Conservation (phyloP, 495 filamentous ascomycete species). For the Penicillium samsonianum region DNA sequence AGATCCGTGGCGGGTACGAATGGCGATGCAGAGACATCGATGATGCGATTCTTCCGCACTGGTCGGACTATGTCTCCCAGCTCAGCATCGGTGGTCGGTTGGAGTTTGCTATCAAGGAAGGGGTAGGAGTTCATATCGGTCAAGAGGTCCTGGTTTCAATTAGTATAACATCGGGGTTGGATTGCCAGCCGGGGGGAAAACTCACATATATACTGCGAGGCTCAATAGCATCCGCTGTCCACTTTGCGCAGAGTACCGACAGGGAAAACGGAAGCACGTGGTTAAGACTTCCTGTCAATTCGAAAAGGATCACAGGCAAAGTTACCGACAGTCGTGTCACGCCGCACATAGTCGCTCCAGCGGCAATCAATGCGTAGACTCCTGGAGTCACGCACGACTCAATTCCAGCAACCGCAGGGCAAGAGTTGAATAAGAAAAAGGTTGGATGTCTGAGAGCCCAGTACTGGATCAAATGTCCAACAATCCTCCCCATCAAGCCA, state of each 20-base stretch:
- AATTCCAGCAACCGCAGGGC: slow-evolving; percentile 65
- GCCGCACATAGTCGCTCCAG: slow-evolving; percentile 96
- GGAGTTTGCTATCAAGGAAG: slow-evolving; percentile 90
- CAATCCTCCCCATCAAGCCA: slow-evolving; percentile 84
- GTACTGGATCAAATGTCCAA: slow-evolving; percentile 87
- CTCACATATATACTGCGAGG: slow-evolving; percentile 90
- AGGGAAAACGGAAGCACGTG: slow-evolving; percentile 95
- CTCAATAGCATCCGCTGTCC: slow-evolving; percentile 95
- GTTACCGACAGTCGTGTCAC: slow-evolving; percentile 94
- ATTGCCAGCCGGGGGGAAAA: not conserved
- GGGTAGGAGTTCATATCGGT: slow-evolving; percentile 98
- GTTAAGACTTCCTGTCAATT: slow-evolving; percentile 89
- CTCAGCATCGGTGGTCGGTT: slow-evolving; percentile 81
- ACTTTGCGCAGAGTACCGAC: slow-evolving; percentile 90
- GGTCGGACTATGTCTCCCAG: slow-evolving; percentile 83
- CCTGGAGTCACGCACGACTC: slow-evolving; percentile 91
- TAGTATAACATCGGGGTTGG: slow-evolving; percentile 17
- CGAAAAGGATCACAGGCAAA: slow-evolving; percentile 92
- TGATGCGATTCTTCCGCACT: slow-evolving; percentile 70
- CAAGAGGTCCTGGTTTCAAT: slow-evolving; percentile 67
- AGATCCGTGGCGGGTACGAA: slow-evolving; percentile 73
- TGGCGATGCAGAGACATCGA: slow-evolving; percentile 82
- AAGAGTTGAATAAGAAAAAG: slow-evolving; percentile 70
- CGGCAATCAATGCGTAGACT: slow-evolving; percentile 92
- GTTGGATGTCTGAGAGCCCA: slow-evolving; percentile 70